These are phyloP conservation scores for Backusella tuberculispora DNA, from an alignment of 192 early-diverging fungal species.

Conservation along the genomic window DNA sequence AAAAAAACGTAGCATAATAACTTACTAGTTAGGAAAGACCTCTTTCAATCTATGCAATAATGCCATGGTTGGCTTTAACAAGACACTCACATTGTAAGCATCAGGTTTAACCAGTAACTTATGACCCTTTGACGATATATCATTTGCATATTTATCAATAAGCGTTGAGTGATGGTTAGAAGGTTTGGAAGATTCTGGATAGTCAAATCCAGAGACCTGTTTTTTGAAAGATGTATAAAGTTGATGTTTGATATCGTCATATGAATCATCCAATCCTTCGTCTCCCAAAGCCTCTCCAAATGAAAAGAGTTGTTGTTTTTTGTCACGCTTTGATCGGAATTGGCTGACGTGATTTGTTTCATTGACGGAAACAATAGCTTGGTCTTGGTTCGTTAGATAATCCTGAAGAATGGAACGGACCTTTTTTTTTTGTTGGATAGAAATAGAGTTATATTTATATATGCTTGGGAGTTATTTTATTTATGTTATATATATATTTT, in stretches of 20 bases:
- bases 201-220: constrained; percentile 25
- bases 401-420: constrained; percentile 47
- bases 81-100: constrained; percentile 70
- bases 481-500: not conserved
- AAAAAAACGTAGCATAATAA: constrained; percentile 6
- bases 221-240: constrained; percentile 28
- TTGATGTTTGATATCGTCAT: constrained; percentile 28
- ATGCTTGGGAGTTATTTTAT: not conserved
- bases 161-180: constrained; percentile 16
- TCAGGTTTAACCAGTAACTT: constrained; percentile 66
- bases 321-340: constrained; percentile 18
- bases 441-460: not conserved
- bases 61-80: constrained; percentile 67
- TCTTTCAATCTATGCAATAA: constrained; percentile 63
- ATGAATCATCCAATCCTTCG: constrained; percentile 34
- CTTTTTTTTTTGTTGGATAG: constrained; percentile 23
- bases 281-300: constrained; percentile 36
- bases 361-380: constrained; percentile 35
- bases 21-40: constrained; percentile 55
- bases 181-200: not conserved
- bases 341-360: constrained; percentile 22
- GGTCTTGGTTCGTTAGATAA: constrained; percentile 49
- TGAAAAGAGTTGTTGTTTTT: constrained; percentile 42
- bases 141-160: constrained; percentile 66
- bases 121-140: constrained; percentile 62